Base-by-base conservation (phyloP, 176 grass and related monocot species). In the Rhipidocladum racemiflorum region DNA sequence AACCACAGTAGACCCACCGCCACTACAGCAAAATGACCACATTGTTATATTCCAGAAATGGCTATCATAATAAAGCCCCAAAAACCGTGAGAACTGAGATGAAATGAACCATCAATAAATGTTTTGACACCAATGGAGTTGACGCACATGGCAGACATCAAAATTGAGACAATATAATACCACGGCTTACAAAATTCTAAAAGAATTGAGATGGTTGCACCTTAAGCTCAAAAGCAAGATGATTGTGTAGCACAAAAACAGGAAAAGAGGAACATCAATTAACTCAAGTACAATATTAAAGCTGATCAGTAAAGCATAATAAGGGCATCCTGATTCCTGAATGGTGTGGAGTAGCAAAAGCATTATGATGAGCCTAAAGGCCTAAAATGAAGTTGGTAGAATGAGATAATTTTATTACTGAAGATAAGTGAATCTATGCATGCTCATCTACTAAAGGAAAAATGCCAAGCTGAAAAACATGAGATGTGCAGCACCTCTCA, bases 1-100 rank as follows among this genome's bases (percentile, higher is more conserved):
- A 82, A 98, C 87, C 30, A 92, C 91, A 85, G 90, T 94, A 77
- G 95, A 94, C 29, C 92, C 92, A 48, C 95, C 95, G 29, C 95
- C 95, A 77, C 95, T 98, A 84, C 74, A 89, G 16, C 61, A 91
- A 88, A 72, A 76, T 84, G 56, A 61, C 16, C 74, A 49, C 15
- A 76, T 50, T 46, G 67, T 76, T 73, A 86, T 61, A 77, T 81
- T 89, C 48, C 16, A 80, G 40, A 23, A 32, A 81, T 68, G 2
- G 55, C 23, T 70, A 9, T 75, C 34, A 29, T 70, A 28, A 54
- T 28, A 18, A 76, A 72, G 66, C 12, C 54, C 32, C 35, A 81
- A 89, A 55, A 36, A 20, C 20, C 21, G 14, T 40, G 32, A 39
- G 25, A 78, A 83, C 17, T 27, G 63, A 80, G 25, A 85, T 13